Evolutionary conservation across 2,329 filamentous ascomycete species (phyloP), one percentile per base, ranked within the genome.

Genomic region (Plectosphaerella sp.): DNA sequence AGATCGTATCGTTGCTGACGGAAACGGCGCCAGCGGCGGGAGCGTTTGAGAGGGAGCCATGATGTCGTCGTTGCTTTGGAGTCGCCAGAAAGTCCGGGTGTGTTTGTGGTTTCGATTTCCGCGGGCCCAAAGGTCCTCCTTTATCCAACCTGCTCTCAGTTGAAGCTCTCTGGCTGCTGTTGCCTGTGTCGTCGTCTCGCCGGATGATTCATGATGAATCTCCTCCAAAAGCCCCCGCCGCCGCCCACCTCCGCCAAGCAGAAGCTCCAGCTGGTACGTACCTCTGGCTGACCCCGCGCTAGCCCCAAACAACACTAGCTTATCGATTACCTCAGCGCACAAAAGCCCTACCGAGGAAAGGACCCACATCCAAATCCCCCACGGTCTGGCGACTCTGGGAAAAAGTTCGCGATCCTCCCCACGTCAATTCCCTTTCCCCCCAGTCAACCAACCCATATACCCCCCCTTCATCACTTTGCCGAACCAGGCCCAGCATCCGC

Each of bases 11-110:
- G 75, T 73, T 35, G 80, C 72, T 55, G 86, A 79, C 16, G 92
- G 93, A 61, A 94, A 91, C 18, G 88, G 82, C 52, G 88, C 91
- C 68, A 97, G 78, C 35, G 85, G 79, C 42, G 91, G 91, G 47
- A 92, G 72, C 50, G 22, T 16, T 22, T 20, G 39, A 42, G 72
- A 64, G 61, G 65, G 56, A 39, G 69, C 61, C 72, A 77, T 77
- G 48, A 47, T 58, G 16, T 25, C 24, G 22, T 11, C 37, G 20
- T n/a, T 20, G 20, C 16, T 9, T 18, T 12, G 16, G 9, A 3
- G 10, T 6, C 16, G 10, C 7, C 7, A 14, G n/a, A 41, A 8
- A n/a, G 37, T n/a, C 37, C 37, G 14, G 3, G 3, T 41, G 37
- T 22, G 5, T 22, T 15, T 41, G 15, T 41, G 10, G 14, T 41